phyloP scores from a whole-genome alignment of 768 basidiomycete genomes.

The Trametes meyenii region DNA sequence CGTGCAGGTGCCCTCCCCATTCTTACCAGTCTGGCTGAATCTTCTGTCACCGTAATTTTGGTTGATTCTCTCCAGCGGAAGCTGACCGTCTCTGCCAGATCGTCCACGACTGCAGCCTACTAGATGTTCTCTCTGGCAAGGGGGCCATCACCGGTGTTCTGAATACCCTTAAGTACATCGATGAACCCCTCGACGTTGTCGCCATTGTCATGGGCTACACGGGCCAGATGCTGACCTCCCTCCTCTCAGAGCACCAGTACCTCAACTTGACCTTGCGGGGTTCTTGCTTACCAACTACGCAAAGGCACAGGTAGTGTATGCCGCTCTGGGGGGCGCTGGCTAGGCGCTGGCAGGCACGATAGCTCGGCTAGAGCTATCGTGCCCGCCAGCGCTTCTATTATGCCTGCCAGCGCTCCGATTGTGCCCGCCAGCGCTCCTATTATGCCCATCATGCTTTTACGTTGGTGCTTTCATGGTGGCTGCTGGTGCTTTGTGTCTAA shows the following conservation, averaged over 20 bases:
- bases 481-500: too few species aligned
- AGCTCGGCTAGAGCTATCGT: too few species aligned
- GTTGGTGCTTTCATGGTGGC: too few species aligned
- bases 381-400: too few species aligned
- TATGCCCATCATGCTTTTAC: too few species aligned
- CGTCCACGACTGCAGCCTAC: conserved; percentile 93
- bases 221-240: conserved; percentile 85
- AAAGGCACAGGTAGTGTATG: too few species aligned
- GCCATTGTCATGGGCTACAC: conserved; percentile 96
- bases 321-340: too few species aligned
- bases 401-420: too few species aligned
- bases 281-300: conserved; percentile 67
- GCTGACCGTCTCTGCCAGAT: conserved; percentile 96
- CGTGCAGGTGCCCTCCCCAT: conserved; percentile 96
- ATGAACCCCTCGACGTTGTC: conserved; percentile 94
- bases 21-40: conserved; percentile 92
- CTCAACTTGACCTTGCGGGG: conserved; percentile 88
- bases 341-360: too few species aligned
- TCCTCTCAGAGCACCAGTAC: conserved; percentile 88
- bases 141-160: conserved; percentile 89
- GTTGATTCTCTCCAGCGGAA: conserved; percentile 93
- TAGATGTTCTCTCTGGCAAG: conserved; percentile 81
- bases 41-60: conserved; percentile 97
- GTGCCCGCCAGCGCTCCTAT: too few species aligned
- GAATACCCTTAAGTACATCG: conserved; percentile 78